Conservation (phyloP, 2,329 filamentous ascomycete genomes). For the Apiospora kogelbergensis region DNA sequence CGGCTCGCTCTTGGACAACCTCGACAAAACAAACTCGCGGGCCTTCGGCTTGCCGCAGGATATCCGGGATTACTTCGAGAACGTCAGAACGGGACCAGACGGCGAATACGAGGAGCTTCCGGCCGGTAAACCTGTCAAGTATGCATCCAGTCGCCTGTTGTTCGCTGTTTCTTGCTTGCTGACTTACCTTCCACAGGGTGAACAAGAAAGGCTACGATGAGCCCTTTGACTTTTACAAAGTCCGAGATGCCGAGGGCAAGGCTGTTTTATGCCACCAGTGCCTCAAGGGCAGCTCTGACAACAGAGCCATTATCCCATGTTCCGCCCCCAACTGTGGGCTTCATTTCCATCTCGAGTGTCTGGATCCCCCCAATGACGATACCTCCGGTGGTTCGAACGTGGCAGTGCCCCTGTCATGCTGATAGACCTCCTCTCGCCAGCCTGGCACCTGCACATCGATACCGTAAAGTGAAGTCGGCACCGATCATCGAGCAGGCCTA, state of each 20-base stretch:
- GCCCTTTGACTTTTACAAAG: slow-evolving; percentile 64
- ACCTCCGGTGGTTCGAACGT: slow-evolving; percentile 74
- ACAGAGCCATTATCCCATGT: slow-evolving; percentile 80
- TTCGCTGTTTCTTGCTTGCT: slow-evolving; percentile 21
- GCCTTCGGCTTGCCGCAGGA: slow-evolving; percentile 71
- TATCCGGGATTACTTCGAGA: slow-evolving; percentile 76
- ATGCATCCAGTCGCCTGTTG: slow-evolving; percentile 33
- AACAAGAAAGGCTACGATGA: slow-evolving; percentile 60
- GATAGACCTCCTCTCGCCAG: slow-evolving; percentile 67
- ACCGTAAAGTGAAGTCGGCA: slow-evolving; percentile 59
- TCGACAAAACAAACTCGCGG: slow-evolving; percentile 69
- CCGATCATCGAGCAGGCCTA: slow-evolving; percentile 52
- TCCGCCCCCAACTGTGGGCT: slow-evolving; percentile 68
- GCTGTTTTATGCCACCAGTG: slow-evolving; percentile 78
- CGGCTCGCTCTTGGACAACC: slow-evolving; percentile 59
- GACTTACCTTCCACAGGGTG: slow-evolving; percentile 35
- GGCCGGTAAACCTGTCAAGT: slow-evolving; percentile 53
- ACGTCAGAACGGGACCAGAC: slow-evolving; percentile 72
- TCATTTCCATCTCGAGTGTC: slow-evolving; percentile 90
- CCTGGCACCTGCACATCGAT: slow-evolving; percentile 60
- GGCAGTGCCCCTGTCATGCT: slow-evolving; percentile 86
- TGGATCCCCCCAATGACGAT: slow-evolving; percentile 79
- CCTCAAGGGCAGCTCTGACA: slow-evolving; percentile 60
- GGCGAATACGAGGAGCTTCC: slow-evolving; percentile 77
- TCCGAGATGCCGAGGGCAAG: slow-evolving; percentile 71